These are phyloP conservation scores for Aegilops speltoides DNA, from an alignment of 176 grass and related monocot species.

Conservation along the genomic window DNA sequence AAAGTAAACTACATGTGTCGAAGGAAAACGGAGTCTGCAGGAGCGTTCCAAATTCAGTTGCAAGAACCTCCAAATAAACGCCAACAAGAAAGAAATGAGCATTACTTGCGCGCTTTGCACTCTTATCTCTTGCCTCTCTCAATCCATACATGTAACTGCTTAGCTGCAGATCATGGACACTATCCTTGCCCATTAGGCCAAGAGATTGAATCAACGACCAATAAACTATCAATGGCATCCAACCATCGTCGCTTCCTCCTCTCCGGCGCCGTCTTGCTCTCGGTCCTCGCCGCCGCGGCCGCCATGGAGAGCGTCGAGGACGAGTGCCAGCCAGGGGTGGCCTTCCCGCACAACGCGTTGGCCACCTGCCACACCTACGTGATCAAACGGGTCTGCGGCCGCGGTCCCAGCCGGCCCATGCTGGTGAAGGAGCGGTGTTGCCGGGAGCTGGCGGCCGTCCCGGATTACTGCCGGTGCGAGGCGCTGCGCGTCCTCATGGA, in stretches of 20 bases:
- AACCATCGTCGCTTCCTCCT: neutral
- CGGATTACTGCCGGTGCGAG: conserved; percentile 12
- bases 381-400: neutral
- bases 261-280: neutral
- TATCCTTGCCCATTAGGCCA: neutral
- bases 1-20: neutral
- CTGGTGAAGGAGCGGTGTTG: neutral
- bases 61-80: neutral
- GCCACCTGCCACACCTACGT: conserved; percentile 20
- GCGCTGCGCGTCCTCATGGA: conserved; percentile 24
- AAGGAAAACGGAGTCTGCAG: neutral
- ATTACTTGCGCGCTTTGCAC: neutral
- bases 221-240: neutral
- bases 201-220: neutral
- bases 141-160: neutral
- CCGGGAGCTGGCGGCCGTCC: conserved; percentile 6
- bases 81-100: neutral
- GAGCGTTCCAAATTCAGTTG: neutral
- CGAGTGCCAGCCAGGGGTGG: neutral
- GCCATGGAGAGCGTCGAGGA: neutral
- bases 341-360: conserved; percentile 8
- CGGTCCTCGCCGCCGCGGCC: neutral
- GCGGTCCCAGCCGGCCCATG: neutral
- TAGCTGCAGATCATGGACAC: neutral
- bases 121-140: neutral